Base-by-base conservation (phyloP, 139 green algal genomes). In the Ostreobium quekettii region DNA sequence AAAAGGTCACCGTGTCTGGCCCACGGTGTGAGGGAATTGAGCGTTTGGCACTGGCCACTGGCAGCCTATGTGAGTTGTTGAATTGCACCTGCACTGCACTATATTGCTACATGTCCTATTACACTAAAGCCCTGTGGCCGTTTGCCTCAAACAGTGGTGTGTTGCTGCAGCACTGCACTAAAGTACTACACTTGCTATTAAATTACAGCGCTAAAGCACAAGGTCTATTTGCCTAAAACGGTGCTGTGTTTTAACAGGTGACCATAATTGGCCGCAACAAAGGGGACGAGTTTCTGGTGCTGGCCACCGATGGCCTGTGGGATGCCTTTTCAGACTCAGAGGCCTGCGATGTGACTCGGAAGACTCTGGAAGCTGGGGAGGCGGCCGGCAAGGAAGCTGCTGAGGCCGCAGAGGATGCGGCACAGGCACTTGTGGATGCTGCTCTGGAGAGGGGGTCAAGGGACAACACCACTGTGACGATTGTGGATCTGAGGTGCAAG, bases 201-300 rank as follows among this genome's bases (percentile, higher is more conserved):
- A n/a, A n/a, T n/a, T n/a, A n/a, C n/a, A n/a, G n/a, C n/a, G n/a
- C n/a, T n/a, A n/a, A n/a, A n/a, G n/a, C n/a, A n/a, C n/a, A n/a
- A n/a, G n/a, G n/a, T n/a, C n/a, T n/a, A n/a, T n/a, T n/a, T n/a
- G n/a, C n/a, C n/a, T n/a, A n/a, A n/a, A n/a, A n/a, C n/a, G n/a
- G n/a, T n/a, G n/a, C n/a, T n/a, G n/a, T n/a, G n/a, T n/a, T n/a
- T 53, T 11, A 11, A 53, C 68, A 85, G 31, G 70, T 85, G 36
- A 48, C 8, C 4, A 32, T n/a, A 6, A 5, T 57, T 7, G 30
- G 31, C 11, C 39, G 71, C 2, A 26, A 39, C 8, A 35, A 48
- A 7, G 67, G 71, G 24, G 83, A 89, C 60, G 79, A 87, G 60
- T 84, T 85, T 36, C 48, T 89, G 38, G n/a, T 85, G 32, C 49